Evolutionary conservation across 1,284 basidiomycete species (phyloP).

Genomic region (Coriolopsis trogii): DNA sequence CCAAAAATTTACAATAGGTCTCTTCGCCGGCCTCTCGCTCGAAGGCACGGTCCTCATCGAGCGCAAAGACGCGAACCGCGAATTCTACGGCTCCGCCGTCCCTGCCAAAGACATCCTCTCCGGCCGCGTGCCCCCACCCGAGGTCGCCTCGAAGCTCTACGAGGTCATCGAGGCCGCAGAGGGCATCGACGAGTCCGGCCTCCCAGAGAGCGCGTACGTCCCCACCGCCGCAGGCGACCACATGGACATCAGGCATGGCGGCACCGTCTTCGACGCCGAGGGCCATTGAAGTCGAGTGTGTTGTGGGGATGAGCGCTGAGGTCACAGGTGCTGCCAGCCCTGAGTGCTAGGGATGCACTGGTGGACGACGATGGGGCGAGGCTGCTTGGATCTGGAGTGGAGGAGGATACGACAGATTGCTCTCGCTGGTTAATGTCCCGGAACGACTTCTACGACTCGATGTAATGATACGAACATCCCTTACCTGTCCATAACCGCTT

Average conservation of each 20-base stretch:
- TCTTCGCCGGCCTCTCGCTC: slow-evolving; percentile 94
- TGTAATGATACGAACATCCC: neutral
- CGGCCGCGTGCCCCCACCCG: slow-evolving; percentile 94
- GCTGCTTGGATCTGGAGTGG: neutral
- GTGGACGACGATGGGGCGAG: too few relatives aligned
- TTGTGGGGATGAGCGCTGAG: too few relatives aligned
- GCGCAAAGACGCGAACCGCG: slow-evolving; percentile 91
- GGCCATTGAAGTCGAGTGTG: too few relatives aligned
- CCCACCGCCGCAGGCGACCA: slow-evolving; percentile 69
- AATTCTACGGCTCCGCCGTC: slow-evolving; percentile 94
- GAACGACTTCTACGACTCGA: neutral
- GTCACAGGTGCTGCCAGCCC: too few relatives aligned
- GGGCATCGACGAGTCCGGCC: slow-evolving; percentile 75
- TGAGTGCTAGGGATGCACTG: too few relatives aligned
- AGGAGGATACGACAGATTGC: neutral
- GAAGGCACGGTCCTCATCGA: slow-evolving; percentile 97
- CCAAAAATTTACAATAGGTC: slow-evolving; percentile 55
- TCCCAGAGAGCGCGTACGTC: slow-evolving; percentile 83
- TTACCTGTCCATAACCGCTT: neutral
- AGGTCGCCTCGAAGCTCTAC: slow-evolving; percentile 92
- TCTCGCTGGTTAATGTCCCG: neutral
- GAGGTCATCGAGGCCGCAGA: slow-evolving; percentile 93
- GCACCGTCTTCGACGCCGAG: slow-evolving; percentile 75
- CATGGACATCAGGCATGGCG: slow-evolving; percentile 45
- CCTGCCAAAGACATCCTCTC: slow-evolving; percentile 89